Evolutionary conservation across 2,329 filamentous ascomycete species (phyloP), one percentile per base, ranked within the genome.

Genomic region (Neospermospora avenae): DNA sequence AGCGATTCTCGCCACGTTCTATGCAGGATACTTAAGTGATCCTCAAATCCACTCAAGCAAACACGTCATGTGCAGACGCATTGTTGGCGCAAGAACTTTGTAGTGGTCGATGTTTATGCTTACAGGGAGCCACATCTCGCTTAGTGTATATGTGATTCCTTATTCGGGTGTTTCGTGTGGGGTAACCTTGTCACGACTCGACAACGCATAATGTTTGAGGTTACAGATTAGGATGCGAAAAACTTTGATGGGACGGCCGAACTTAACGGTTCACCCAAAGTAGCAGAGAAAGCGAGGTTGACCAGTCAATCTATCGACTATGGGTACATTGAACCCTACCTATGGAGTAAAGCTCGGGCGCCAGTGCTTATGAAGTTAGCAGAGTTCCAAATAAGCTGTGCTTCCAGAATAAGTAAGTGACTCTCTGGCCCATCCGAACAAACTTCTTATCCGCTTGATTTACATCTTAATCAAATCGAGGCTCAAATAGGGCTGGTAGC

Each of bases 51-150:
- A 13, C n/a, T 1, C 3, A 34, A 44, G 28, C 39, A 31, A 25
- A 55, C 37, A 42, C 37, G 52, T 44, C 24, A 55, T 51, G 24
- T 18, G 8, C n/a, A 55, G 20, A 44, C 52, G 39, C 52, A 42
- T 55, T 42, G 22, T 31, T 54, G 22, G 24, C 18, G 22, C 18
- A 14, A 8, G 39, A 34, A 44, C n/a, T 13, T 20, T 31, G 22
- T 20, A 20, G 52, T 24, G 13, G 31, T 55, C 16, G 37, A 55
- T 20, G 22, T 55, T 55, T 37, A 55, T 55, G 52, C 52, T 41
- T 20, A 11, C 52, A 31, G 25, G 52, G 52, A 55, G 52, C 20
- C 4, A 34, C 18, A 31, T 34, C 52, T 55, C 52, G 52, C 52
- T 55, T 55, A 55, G 3, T 31, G 11, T 7, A 44, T 35, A 37